Evolutionary conservation across 2,329 filamentous ascomycete species (phyloP), one percentile per base, ranked within the genome.

Genomic region (Cytospora chrysosperma): DNA sequence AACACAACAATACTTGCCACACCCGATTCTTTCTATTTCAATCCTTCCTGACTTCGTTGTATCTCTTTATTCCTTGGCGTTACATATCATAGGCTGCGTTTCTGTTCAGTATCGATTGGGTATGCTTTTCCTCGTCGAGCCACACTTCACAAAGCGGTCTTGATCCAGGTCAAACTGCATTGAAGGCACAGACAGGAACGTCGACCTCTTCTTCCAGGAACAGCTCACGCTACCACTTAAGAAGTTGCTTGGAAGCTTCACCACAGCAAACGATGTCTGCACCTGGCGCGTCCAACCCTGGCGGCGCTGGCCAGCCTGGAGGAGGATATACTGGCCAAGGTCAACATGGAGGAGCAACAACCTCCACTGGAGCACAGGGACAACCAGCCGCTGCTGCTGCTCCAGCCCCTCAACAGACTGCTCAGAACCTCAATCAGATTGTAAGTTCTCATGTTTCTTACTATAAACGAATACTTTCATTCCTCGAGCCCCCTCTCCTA

Each of bases 371-470:
- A 30, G 26, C 24, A 2, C 47, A 60, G 21, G 62, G 51, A 13
- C 71, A 78, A 21, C 68, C 76, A 6, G n/a, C n/a, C n/a, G 66
- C 74, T 32, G 67, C 77, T 2, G 71, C 77, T 24, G 75, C 78
- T 12, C 88, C 92, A 77, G 92, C 90, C 3, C 92, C 93, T 67
- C 92, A 96, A 71, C 96, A 97, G 77, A 92, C 90, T 2, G 92
- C 94, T 67, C 92, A 96, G 71, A 96, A 97, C 73, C 77, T 97
- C 1, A 98, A 98, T 71, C 93, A 97, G 70, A 98, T 98, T 76
- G 94, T 97, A 84, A 85, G 93, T 80, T 3, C 32, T 15, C 81
- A 53, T 57, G 49, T 40, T 55, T 64, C 27, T 62, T 47, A 49
- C 9, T 55, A 37, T 61, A n/a, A 34, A 28, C n/a, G 12, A 26